phyloP scores from a whole-genome alignment of 257 asterid species.

The Catharanthus roseus region DNA sequence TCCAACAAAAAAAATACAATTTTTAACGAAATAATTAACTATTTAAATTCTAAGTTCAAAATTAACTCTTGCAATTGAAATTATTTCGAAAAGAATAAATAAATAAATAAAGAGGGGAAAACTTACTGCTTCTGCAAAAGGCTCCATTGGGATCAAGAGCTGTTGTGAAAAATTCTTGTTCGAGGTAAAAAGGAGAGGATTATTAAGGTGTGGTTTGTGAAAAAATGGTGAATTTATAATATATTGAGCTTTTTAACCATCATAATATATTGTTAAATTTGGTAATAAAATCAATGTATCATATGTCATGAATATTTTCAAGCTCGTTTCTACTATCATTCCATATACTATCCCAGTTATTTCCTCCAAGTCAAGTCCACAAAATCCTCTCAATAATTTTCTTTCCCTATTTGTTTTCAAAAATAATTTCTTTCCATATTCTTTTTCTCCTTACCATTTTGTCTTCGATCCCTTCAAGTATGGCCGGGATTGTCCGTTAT shows the following conservation, averaged over 20 bases:
- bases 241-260: background rate
- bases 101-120: background rate
- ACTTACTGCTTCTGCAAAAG: slow-evolving; percentile 9
- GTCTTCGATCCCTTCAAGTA: too few species aligned
- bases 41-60: too few species aligned
- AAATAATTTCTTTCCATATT: too few species aligned
- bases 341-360: background rate
- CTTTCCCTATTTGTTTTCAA: too few species aligned
- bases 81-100: background rate
- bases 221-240: background rate
- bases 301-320: background rate
- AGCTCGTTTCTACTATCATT: background rate
- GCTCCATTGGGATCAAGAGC: slow-evolving; percentile 1
- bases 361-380: too few species aligned
- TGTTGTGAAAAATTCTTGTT: background rate
- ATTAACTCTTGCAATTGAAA: too few species aligned
- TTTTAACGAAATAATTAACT: too few species aligned
- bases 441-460: too few species aligned
- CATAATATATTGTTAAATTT: background rate
- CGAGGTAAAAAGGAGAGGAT: background rate
- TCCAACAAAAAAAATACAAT: too few species aligned
- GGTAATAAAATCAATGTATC: slow-evolving; percentile 1
- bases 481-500: too few species aligned
- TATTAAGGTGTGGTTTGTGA: background rate
- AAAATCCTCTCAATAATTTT: too few species aligned